These are phyloP conservation scores for Madurella fahalii DNA, from an alignment of 2,329 filamentous ascomycete species.

Conservation along the genomic window DNA sequence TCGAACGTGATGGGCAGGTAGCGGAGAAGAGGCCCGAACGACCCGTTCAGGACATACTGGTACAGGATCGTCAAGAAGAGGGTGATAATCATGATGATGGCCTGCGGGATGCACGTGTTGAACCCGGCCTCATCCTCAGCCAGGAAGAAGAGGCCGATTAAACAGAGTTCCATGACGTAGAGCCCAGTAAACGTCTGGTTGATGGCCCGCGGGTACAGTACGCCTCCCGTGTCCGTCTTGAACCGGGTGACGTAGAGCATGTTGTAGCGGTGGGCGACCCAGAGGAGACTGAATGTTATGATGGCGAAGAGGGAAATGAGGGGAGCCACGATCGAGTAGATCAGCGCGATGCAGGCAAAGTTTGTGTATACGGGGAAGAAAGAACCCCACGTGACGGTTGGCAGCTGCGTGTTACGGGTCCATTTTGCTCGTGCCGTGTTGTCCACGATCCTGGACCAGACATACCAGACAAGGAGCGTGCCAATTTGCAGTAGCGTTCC, in stretches of 20 bases:
- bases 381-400: constrained; percentile 79
- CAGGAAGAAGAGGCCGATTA: constrained; percentile 87
- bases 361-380: constrained; percentile 98
- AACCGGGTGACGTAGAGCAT: constrained; percentile 94
- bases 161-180: constrained; percentile 88
- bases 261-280: constrained; percentile 94
- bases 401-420: constrained; percentile 73
- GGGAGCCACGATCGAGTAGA: constrained; percentile 86
- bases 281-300: constrained; percentile 85
- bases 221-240: constrained; percentile 82
- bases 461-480: constrained; percentile 74
- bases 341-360: constrained; percentile 84
- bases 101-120: constrained; percentile 67
- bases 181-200: constrained; percentile 94
- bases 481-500: constrained; percentile 81
- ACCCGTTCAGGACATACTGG: constrained; percentile 74
- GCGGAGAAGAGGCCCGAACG: constrained; percentile 79
- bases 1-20: constrained; percentile 94
- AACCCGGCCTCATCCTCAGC: constrained; percentile 53
- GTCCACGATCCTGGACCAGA: constrained; percentile 77
- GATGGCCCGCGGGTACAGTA: constrained; percentile 86
- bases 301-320: constrained; percentile 91
- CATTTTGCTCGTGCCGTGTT: constrained; percentile 81
- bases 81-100: constrained; percentile 76
- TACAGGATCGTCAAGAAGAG: constrained; percentile 68